These are phyloP conservation scores for Aspergillus conjunctus DNA, from an alignment of 495 filamentous ascomycete genomes.

Conservation along the genomic window DNA sequence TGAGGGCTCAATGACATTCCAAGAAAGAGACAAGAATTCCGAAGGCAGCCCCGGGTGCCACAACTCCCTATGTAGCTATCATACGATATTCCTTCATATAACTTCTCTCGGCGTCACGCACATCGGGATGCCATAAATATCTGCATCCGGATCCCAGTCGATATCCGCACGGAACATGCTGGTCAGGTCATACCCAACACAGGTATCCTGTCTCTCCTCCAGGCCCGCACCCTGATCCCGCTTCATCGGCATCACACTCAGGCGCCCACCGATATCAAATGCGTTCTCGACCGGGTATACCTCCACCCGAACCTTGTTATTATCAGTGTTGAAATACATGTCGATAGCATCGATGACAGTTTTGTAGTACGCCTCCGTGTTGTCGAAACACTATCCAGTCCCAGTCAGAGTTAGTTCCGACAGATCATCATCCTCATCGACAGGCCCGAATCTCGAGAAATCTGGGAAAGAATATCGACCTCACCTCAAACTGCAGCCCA, in stretches of 20 bases:
- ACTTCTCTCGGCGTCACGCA: background rate
- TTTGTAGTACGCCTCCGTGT: background rate
- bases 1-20: too few relatives aligned
- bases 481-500: background rate
- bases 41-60: too few relatives aligned
- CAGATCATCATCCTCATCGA: background rate
- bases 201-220: background rate
- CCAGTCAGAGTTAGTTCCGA: background rate
- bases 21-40: too few relatives aligned
- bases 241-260: background rate
- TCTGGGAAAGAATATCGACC: background rate
- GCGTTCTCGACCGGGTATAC: background rate
- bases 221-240: background rate
- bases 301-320: background rate
- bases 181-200: background rate
- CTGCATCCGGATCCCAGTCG: background rate
- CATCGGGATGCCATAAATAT: background rate
- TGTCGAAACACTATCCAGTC: background rate
- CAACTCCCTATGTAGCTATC: too few relatives aligned
- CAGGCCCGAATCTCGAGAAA: too few relatives aligned
- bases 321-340: background rate
- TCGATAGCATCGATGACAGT: background rate
- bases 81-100: too few relatives aligned
- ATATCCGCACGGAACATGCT: background rate
- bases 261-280: background rate